Base-by-base conservation (phyloP, 768 basidiomycete species). In the Pulveroboletus frians region DNA sequence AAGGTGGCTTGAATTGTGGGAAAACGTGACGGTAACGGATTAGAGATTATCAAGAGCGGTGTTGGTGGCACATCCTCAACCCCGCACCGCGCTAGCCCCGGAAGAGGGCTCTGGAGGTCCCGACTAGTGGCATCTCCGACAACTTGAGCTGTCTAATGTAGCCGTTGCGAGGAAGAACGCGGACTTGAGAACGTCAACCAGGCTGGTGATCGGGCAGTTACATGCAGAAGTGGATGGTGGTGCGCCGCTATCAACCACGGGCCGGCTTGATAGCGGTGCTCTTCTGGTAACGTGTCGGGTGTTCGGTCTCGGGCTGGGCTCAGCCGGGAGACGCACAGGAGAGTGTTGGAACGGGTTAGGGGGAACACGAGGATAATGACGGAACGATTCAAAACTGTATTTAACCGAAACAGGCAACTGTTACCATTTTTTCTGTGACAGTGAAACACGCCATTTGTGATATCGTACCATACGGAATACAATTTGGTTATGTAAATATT, bases 401-500 rank as follows among this genome's bases (percentile, higher is more conserved):
- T n/a, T 26, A 15, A 31, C 39, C 38, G 20, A 44, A 39, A 40
- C n/a, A 32, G 40, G 47, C 3, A 42, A 30, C 6, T 4, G 23
- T 15, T 17, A 2, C 27, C 5, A 13, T 49, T 43, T 56, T 51
- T 49, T 49, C 14, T n/a, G 13, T 11, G 41, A 20, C 3, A 32
- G 50, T 64, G 58, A 64, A 58, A 64, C 63, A 63, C 61, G 62
- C 64, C 61, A 66, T 45, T 14, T 4, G 8, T 3, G 47, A 46
- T 52, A 63, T 68, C 64, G 66, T 66, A 66, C 66, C 65, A 65
- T 35, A 57, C 51, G 49, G 18, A 42, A n/a, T 37, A 43, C 55
- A 57, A 53, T 43, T 18, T 29, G 17, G 57, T 64, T 66, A 66
- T 57, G 60, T 66, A 60, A 64, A 64, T 51, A n/a, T n/a, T n/a